Percentiles rank a stretch among this genome's conserved stretches.
Evolutionary conservation across 2,329 filamentous ascomycete genomes (phyloP).

Genomic region (Diaporthe australafricana): DNA sequence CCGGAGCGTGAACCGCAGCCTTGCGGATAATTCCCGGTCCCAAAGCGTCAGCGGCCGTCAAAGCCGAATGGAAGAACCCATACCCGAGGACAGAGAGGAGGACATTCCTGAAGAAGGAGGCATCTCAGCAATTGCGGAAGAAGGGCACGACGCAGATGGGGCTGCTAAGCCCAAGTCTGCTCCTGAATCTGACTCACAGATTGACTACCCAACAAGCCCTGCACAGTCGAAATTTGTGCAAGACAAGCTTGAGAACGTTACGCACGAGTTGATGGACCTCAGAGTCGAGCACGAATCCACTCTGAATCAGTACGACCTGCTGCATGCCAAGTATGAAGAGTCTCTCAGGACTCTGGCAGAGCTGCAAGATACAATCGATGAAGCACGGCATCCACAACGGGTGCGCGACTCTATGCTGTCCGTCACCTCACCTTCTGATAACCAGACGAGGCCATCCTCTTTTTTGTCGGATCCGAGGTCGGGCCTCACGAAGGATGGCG

Average conservation of each 20-base stretch:
- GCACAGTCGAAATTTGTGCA: conserved; percentile 88
- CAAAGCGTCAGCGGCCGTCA: conserved; percentile 66
- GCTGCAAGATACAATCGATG: conserved; percentile 86
- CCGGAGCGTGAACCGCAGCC: conserved; percentile 53
- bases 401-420: conserved; percentile 69
- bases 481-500: conserved; percentile 75
- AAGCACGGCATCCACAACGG: conserved; percentile 73
- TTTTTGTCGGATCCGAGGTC: conserved; percentile 85
- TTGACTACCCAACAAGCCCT: conserved; percentile 69
- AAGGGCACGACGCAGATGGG: conserved; percentile 47
- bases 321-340: conserved; percentile 92
- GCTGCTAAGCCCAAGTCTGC: conserved; percentile 48
- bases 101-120: conserved; percentile 41
- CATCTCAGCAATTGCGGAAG: conserved; percentile 40
- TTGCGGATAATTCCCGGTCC: conserved; percentile 64
- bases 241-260: conserved; percentile 92
- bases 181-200: conserved; percentile 33
- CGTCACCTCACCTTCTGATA: conserved; percentile 60
- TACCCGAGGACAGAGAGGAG: conserved; percentile 65
- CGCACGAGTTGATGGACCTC: conserved; percentile 90
- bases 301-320: conserved; percentile 81
- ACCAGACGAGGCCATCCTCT: conserved; percentile 74
- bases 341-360: conserved; percentile 84
- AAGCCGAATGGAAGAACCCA: conserved; percentile 65
- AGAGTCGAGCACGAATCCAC: conserved; percentile 91